These are phyloP conservation scores for Selenicereus undatus DNA, from an alignment of 148 eudicot genomes.

Conservation along the genomic window DNA sequence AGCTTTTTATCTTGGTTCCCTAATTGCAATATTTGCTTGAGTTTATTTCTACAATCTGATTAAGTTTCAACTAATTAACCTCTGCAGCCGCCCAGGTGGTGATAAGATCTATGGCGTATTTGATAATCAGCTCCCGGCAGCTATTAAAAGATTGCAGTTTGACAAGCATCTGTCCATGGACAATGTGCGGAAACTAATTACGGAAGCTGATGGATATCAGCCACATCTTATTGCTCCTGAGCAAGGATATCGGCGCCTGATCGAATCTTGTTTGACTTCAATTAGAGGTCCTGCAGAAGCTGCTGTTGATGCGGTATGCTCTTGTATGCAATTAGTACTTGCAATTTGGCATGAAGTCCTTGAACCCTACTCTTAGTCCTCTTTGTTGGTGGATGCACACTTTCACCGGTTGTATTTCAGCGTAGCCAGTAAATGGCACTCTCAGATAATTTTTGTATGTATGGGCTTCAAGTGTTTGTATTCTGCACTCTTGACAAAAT, in stretches of 20 bases:
- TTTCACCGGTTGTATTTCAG: neutral
- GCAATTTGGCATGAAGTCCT: neutral
- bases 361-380: neutral
- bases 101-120: conserved; percentile 85
- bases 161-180: conserved; percentile 98
- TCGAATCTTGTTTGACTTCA: conserved; percentile 78
- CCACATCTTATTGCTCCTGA: conserved; percentile 99
- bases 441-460: neutral
- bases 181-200: conserved; percentile 80
- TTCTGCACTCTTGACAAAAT: neutral
- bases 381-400: neutral
- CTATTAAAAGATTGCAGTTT: conserved; percentile 90
- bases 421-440: neutral
- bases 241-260: conserved; percentile 95
- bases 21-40: neutral
- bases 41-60: neutral
- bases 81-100: conserved; percentile 94
- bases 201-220: conserved; percentile 99
- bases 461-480: neutral
- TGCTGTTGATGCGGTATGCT: conserved; percentile 85
- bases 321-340: neutral
- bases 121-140: conserved; percentile 97
- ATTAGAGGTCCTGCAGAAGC: conserved; percentile 97
- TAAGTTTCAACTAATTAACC: conserved; percentile 8
- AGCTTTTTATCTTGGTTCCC: neutral